Evolutionary conservation across 139 green algal genomes (phyloP).

Genomic region (Nannochloris sp.): DNA sequence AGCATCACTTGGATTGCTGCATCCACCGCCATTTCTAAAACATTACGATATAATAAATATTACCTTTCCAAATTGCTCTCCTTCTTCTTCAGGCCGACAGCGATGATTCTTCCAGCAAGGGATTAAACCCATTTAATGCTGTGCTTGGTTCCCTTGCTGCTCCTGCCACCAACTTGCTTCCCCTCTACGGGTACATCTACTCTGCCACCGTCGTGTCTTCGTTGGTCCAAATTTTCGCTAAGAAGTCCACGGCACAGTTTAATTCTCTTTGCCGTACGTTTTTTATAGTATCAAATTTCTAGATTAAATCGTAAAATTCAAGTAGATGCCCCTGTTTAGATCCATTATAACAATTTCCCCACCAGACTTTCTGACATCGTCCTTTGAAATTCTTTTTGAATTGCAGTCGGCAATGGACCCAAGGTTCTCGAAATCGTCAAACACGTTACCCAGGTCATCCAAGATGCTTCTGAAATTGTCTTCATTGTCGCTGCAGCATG

Average conservation of each 20-base stretch:
- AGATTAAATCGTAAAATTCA: not conserved
- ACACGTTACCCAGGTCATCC: slow-evolving; percentile 3
- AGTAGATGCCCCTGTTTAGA: not conserved
- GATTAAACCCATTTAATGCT: not conserved
- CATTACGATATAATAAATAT: too few species aligned
- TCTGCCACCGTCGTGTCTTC: not conserved
- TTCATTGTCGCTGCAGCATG: slow-evolving; percentile 13
- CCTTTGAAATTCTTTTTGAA: not conserved
- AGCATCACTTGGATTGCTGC: too few species aligned
- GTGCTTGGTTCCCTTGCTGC: not conserved
- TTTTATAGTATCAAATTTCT: too few species aligned
- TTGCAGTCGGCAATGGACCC: not conserved
- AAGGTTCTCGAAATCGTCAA: not conserved
- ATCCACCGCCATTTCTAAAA: too few species aligned
- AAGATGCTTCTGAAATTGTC: slow-evolving; percentile 16
- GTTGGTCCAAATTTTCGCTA: slow-evolving; percentile 6
- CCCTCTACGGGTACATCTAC: not conserved
- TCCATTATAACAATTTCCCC: too few species aligned
- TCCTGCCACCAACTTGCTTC: not conserved
- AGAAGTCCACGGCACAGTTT: not conserved
- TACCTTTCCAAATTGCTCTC: not conserved
- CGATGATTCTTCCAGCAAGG: not conserved
- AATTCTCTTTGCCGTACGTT: slow-evolving; percentile 5
- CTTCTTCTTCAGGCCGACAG: not conserved
- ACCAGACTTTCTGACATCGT: not conserved